phyloP scores from a whole-genome alignment of 129 eudicot genomes.

The Daucus carota region DH1_v3.0 NC_030386.2:32336501-32337000 shows the following conservation, averaged over 20 bases:
- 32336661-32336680: slow-evolving; percentile 88
- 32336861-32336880: neutral
- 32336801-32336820: neutral
- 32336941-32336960: too few species aligned
- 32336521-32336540: slow-evolving; percentile 95
- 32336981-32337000: neutral
- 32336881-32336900: neutral
- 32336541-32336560: slow-evolving; percentile 95
- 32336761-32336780: neutral
- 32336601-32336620: slow-evolving; percentile 49
- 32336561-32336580: slow-evolving; percentile 63
- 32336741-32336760: neutral
- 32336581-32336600: slow-evolving; percentile 81
- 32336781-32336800: neutral
- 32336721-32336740: slow-evolving; percentile 43
- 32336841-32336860: neutral
- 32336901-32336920: neutral
- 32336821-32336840: neutral
- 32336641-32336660: slow-evolving; percentile 48
- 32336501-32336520: slow-evolving; percentile 56
- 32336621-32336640: slow-evolving; percentile 56
- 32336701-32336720: slow-evolving; percentile 75
- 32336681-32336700: slow-evolving; percentile 88
- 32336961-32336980: neutral
- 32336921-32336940: too few species aligned